A percentile compares a stretch with the other conserved stretches of the same genome.
These are phyloP conservation scores for Pseudogymnoascus sp. DNA, from an alignment of 2,329 filamentous ascomycete species.

Conservation along the genomic window DNA sequence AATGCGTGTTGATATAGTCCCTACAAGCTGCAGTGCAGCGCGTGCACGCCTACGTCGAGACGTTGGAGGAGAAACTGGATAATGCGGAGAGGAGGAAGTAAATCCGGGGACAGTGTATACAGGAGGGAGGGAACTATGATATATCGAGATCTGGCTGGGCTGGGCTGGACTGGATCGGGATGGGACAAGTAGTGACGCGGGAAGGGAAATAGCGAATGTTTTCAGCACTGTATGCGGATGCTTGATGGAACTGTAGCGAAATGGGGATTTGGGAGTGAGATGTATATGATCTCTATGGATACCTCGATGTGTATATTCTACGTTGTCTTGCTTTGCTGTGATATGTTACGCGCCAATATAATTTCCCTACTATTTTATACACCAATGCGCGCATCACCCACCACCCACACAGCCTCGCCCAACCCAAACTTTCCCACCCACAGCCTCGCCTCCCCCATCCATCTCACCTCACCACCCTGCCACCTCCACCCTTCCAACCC, in stretches of 20 bases:
- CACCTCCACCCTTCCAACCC: background rate
- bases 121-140: background rate
- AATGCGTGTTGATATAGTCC: slow-evolving; percentile 43
- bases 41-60: slow-evolving; percentile 74
- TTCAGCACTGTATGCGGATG: background rate
- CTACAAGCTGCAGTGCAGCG: slow-evolving; percentile 81
- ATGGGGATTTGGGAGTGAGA: background rate
- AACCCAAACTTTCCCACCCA: background rate
- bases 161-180: background rate
- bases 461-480: background rate
- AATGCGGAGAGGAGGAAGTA: slow-evolving; percentile 60
- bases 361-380: background rate
- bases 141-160: slow-evolving; percentile 4
- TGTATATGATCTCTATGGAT: background rate
- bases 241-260: background rate
- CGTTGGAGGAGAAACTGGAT: slow-evolving; percentile 72
- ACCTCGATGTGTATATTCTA: background rate
- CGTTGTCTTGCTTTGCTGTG: background rate
- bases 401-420: background rate
- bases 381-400: no score
- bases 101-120: slow-evolving; percentile 5
- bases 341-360: background rate
- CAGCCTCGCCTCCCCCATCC: background rate
- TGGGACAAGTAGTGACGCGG: slow-evolving; percentile 2
- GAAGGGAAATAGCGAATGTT: background rate